phyloP scores from a whole-genome alignment of 805 yeast species.

The Tetrapisispora pingtungensis region DNA sequence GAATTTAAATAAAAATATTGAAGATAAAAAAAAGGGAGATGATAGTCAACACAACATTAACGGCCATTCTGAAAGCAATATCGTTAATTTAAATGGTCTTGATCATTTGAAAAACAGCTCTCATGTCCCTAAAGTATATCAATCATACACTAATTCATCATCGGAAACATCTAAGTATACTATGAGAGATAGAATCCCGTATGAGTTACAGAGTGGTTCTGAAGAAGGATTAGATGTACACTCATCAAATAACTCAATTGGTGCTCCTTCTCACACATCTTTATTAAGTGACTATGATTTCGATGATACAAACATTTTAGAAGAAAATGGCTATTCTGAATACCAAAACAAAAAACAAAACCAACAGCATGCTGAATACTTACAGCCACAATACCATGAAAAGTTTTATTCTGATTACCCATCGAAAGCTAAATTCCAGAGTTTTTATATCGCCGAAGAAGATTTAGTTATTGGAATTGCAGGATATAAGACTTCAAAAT shows the following conservation, averaged over 20 bases:
- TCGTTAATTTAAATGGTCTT: neutral
- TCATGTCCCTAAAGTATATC: constrained; percentile 7
- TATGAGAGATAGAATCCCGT: constrained; percentile 32
- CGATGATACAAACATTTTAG: constrained; percentile 5
- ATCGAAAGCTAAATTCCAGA: constrained; percentile 48
- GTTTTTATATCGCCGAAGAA: constrained; percentile 90
- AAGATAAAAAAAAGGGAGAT: neutral
- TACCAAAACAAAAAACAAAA: constrained; percentile 17
- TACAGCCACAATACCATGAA: constrained; percentile 33
- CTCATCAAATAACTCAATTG: constrained; percentile 14
- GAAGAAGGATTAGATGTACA: constrained; percentile 29
- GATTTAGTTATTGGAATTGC: constrained; percentile 92
- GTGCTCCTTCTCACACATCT: constrained; percentile 10
- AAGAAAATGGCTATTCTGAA: constrained; percentile 4
- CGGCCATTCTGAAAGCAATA: neutral
- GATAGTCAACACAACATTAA: neutral
- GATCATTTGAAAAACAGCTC: constrained; percentile 1
- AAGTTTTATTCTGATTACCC: constrained; percentile 34
- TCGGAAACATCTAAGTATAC: constrained; percentile 31
- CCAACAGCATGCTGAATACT: constrained; percentile 18
- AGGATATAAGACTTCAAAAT: constrained; percentile 55
- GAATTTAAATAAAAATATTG: neutral
- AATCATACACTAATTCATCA: constrained; percentile 25
- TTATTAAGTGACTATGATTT: constrained; percentile 13
- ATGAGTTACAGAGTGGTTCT: constrained; percentile 27